Evolutionary conservation across 1,284 basidiomycete species (phyloP).

Genomic region (Microbotryum silenes-acaulis): DNA sequence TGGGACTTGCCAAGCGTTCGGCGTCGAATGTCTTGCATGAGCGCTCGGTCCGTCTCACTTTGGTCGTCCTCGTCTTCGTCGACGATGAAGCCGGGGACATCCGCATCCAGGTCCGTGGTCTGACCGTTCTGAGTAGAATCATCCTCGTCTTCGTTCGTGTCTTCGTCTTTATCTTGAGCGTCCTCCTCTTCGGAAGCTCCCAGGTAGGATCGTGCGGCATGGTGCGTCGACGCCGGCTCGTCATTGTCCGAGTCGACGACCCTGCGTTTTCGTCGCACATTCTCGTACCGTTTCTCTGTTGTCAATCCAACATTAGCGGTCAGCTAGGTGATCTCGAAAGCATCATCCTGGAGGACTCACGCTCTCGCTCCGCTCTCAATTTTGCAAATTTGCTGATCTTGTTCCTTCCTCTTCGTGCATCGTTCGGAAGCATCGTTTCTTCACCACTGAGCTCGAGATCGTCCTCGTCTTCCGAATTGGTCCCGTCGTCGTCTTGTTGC

Average conservation of each 20-base stretch:
- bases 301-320: too few species aligned
- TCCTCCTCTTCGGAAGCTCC: background rate
- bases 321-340: background rate
- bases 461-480: constrained; percentile 15
- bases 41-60: background rate
- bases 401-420: background rate
- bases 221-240: background rate
- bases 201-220: background rate
- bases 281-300: constrained; percentile 5
- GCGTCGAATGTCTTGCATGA: constrained; percentile 7
- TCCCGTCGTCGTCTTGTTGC: background rate
- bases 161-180: constrained; percentile 6
- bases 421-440: background rate
- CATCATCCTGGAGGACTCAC: background rate
- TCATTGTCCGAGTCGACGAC: background rate
- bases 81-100: constrained; percentile 4
- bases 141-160: background rate
- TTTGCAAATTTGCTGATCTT: background rate
- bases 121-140: background rate
- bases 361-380: background rate
- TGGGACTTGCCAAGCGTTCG: constrained; percentile 1
- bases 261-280: background rate
- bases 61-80: background rate
- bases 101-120: background rate
- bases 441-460: constrained; percentile 3